Evolutionary conservation across 257 asterid species (phyloP).

Genomic region (Solanum infundibuliforme): DNA sequence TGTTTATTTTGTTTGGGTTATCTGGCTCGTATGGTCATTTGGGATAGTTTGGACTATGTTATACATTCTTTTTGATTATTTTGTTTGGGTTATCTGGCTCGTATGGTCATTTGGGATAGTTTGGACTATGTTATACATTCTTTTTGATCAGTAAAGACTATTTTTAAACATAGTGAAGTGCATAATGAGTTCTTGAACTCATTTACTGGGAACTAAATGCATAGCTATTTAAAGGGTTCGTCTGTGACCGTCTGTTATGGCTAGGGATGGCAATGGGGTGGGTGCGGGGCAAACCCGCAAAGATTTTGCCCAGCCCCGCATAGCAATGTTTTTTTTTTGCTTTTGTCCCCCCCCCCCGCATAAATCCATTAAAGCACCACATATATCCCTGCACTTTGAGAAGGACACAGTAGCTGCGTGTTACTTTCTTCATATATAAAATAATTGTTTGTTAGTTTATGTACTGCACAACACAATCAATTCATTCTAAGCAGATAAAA

Average conservation of each 20-base stretch:
- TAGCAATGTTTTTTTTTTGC: too few species aligned
- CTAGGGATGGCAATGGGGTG: too few species aligned
- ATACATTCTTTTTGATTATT: neutral
- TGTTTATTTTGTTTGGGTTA: neutral
- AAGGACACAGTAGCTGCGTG: too few species aligned
- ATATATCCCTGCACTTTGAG: too few species aligned
- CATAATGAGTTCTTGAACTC: neutral
- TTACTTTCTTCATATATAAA: too few species aligned
- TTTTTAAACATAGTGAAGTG: neutral
- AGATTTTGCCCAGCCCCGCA: too few species aligned
- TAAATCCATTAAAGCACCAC: too few species aligned
- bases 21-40: neutral
- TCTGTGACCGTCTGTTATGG: neutral
- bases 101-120: neutral
- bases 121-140: neutral
- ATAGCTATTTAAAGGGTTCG: neutral
- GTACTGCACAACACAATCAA: neutral
- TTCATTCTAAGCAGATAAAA: neutral
- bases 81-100: neutral
- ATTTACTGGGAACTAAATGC: neutral
- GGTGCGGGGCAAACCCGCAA: too few species aligned
- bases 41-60: neutral
- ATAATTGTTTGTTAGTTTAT: too few species aligned
- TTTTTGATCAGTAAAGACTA: neutral
- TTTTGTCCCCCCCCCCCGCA: too few species aligned